Conservation (phyloP, 2,329 filamentous ascomycete genomes). For the Stemphylium lycopersici region DNA sequence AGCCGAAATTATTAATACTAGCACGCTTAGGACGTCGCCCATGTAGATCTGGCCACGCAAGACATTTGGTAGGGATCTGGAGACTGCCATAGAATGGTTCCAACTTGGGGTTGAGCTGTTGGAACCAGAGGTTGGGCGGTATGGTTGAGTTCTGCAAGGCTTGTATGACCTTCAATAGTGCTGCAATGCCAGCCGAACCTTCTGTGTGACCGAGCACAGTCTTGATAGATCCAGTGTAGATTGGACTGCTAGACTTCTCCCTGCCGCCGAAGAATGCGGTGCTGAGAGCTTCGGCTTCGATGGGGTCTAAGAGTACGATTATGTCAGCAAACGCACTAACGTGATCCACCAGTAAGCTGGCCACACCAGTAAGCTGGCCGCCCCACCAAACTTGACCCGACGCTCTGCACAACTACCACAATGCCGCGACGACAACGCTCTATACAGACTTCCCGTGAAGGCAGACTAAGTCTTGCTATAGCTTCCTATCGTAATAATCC, state of each 20-base stretch:
- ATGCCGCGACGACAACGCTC: too few relatives aligned
- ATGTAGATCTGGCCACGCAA: conserved; percentile 18
- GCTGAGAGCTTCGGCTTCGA: conserved; percentile 27
- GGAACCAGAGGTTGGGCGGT: conserved; percentile 45
- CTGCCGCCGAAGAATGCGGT: conserved; percentile 6
- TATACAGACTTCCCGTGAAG: too few relatives aligned
- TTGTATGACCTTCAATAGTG: conserved; percentile 47
- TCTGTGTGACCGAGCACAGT: conserved; percentile 54
- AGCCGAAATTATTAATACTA: conserved; percentile 34
- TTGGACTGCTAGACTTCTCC: neutral
- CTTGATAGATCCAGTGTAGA: conserved; percentile 36
- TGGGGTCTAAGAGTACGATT: conserved; percentile 19
- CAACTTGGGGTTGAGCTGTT: conserved; percentile 41
- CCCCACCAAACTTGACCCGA: too few relatives aligned
- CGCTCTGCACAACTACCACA: too few relatives aligned
- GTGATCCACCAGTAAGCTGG: neutral
- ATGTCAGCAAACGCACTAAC: neutral
- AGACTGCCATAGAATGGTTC: conserved; percentile 25
- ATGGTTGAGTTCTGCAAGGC: conserved; percentile 32
- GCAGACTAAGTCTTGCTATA: neutral
- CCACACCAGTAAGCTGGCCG: neutral
- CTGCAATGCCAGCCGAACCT: conserved; percentile 48
- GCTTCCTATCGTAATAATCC: neutral
- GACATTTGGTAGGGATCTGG: conserved; percentile 5
- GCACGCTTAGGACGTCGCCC: conserved; percentile 11